Evolutionary conservation across 2,329 filamentous ascomycete genomes (phyloP).

Genomic region (Microdochium nivale): DNA sequence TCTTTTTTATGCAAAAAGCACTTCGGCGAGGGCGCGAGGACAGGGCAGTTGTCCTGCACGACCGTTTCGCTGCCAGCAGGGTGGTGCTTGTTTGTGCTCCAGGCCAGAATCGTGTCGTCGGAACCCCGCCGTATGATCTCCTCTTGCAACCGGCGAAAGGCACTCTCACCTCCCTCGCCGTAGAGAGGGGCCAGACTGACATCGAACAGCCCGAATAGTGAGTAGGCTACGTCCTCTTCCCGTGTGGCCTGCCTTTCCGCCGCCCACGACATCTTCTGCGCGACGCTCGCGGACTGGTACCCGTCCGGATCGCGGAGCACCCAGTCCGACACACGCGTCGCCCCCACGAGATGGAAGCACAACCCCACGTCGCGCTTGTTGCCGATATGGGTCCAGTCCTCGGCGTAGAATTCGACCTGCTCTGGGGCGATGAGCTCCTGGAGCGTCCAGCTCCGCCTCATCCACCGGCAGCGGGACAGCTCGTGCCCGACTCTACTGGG

Average conservation of each 20-base stretch:
- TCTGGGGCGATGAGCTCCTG: neutral
- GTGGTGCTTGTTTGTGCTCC: neutral
- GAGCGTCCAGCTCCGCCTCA: constrained; percentile 1
- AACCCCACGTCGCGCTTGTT: neutral
- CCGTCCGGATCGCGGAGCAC: neutral
- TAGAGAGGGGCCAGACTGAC: constrained; percentile 14
- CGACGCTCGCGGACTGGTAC: constrained; percentile 1
- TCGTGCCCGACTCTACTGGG: neutral
- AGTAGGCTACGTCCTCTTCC: constrained; percentile 11
- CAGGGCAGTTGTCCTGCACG: neutral
- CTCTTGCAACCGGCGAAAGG: constrained; percentile 9
- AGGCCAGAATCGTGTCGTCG: neutral
- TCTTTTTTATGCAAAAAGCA: neutral
- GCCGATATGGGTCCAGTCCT: neutral
- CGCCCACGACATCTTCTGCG: constrained; percentile 13
- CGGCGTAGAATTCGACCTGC: neutral
- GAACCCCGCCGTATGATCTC: constrained; percentile 6
- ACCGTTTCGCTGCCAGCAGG: neutral
- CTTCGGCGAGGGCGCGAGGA: neutral
- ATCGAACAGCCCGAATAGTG: constrained; percentile 11
- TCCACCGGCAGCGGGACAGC: neutral
- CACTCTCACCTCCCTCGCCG: constrained; percentile 8
- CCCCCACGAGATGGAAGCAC: neutral
- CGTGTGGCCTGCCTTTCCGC: constrained; percentile 6
- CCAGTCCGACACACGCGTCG: neutral